Evolutionary conservation across 202 grass and related monocot genomes (phyloP), one percentile per base, ranked within the genome.

Genomic region (Elaeis oleifera): DNA sequence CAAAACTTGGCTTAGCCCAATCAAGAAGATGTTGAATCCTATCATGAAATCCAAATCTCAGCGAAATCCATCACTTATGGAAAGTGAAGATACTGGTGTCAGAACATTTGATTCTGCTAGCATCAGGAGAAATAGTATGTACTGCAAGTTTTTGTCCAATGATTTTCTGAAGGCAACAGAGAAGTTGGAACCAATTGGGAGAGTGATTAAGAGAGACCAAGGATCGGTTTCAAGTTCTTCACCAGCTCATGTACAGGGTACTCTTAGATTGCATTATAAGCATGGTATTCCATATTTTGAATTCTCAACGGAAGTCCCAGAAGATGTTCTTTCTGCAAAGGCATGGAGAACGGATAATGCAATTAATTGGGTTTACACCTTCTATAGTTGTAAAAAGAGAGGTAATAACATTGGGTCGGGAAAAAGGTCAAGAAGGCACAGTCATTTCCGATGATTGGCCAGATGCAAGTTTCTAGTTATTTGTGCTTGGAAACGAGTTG

Each of bases 351-450:
- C 61, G 0, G 92, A 81, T 60, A 72, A 72, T 21, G 81, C 86
- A 78, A 56, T 86, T 59, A 97, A 86, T 62, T 97, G 92, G 87
- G 86, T 97, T 50, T 97, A 97, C 69, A 97, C 92, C 59, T 89
- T 97, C 58, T 84, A 97, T 83, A 79, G 71, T 25, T 53, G 24
- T 55, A 63, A 54, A 71, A 97, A 81, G 51, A 86, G 74, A 58
- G 70, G 65, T 4, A 95, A 71, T 59, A 78, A 69, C 3, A 69
- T 73, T 31, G 78, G 79, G 75, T 78, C 70, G 71, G 55, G 58
- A 80, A 80, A 56, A 91, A 91, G 72, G 76, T 82, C 39, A 78
- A 54, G 36, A 74, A 62, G 71, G 81, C 60, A 5, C 69, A 53
- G 74, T 59, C 77, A 17, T 72, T 79, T 79, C 81, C 79, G 22